These are phyloP conservation scores for Didymella pinodella DNA, from an alignment of 2,329 filamentous ascomycete species.

Conservation along the genomic window DNA sequence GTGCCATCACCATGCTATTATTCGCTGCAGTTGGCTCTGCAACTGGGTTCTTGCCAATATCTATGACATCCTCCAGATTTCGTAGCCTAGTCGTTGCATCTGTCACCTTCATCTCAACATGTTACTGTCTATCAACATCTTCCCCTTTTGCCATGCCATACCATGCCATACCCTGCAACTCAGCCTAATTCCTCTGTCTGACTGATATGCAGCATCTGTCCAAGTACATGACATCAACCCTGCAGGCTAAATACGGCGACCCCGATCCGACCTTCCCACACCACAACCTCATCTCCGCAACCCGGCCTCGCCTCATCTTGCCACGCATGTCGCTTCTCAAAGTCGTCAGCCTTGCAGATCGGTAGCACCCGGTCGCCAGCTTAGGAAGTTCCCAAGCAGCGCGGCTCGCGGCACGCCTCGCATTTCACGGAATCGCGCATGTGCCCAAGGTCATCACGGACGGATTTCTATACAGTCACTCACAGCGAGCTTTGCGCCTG, in stretches of 20 bases:
- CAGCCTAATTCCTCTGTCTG: not conserved
- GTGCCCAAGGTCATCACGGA: not conserved
- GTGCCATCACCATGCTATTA: not conserved
- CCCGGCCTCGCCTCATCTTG: constrained; percentile 2
- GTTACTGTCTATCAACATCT: not conserved
- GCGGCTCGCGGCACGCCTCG: constrained; percentile 14
- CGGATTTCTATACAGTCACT: no score
- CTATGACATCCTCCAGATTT: not conserved
- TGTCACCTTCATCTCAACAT: not conserved
- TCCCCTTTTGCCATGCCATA: not conserved
- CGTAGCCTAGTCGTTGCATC: not conserved
- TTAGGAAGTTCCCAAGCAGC: constrained; percentile 13
- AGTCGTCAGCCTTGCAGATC: constrained; percentile 16
- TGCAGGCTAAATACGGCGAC: not conserved
- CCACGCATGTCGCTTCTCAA: not conserved
- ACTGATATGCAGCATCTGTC: not conserved
- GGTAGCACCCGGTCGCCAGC: constrained; percentile 1
- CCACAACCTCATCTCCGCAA: constrained; percentile 10
- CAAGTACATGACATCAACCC: not conserved
- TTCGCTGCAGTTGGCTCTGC: not conserved
- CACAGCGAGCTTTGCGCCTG: not conserved
- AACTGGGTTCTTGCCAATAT: not conserved
- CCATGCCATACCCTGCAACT: not conserved
- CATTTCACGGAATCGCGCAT: not conserved
- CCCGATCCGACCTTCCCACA: constrained; percentile 5